Conservation (phyloP, 1,284 basidiomycete species). For the Vanrija pseudolonga region DNA sequence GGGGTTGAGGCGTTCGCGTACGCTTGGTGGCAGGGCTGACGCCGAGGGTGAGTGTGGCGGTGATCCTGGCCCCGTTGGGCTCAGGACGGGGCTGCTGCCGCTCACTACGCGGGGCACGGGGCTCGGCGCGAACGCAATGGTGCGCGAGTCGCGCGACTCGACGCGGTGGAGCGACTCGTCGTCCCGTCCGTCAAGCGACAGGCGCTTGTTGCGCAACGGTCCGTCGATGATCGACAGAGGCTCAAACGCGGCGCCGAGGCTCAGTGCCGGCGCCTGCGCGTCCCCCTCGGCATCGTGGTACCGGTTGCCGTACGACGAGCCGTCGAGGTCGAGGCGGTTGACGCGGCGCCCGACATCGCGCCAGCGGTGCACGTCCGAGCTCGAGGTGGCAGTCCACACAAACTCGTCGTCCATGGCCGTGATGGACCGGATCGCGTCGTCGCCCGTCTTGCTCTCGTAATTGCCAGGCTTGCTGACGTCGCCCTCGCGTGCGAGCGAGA, state of each 20-base stretch:
- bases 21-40: constrained; percentile 13
- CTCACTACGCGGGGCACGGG: constrained; percentile 15
- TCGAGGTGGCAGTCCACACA: constrained; percentile 86
- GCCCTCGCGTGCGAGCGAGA: constrained; percentile 71
- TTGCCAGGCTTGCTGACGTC: constrained; percentile 23
- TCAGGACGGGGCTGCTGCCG: background rate
- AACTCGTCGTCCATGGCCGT: constrained; percentile 77
- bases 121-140: constrained; percentile 39
- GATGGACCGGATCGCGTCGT: constrained; percentile 77
- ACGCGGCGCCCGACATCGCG: constrained; percentile 53
- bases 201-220: constrained; percentile 21
- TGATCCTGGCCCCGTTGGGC: background rate
- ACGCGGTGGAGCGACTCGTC: constrained; percentile 18
- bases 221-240: constrained; percentile 19
- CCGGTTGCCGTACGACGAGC: constrained; percentile 16
- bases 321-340: constrained; percentile 58
- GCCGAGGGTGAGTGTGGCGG: constrained; percentile 3
- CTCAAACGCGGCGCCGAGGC: constrained; percentile 20
- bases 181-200: constrained; percentile 17
- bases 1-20: constrained; percentile 23
- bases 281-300: constrained; percentile 3
- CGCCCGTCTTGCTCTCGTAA: constrained; percentile 49
- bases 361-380: constrained; percentile 80
- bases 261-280: constrained; percentile 3
- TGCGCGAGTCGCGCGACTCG: constrained; percentile 31